Percentiles rank a stretch among this genome's conserved stretches.
These are phyloP conservation scores for Phytophthora agathidicida DNA, from an alignment of 352 stramenopile genomes.

Conservation along the genomic window DNA sequence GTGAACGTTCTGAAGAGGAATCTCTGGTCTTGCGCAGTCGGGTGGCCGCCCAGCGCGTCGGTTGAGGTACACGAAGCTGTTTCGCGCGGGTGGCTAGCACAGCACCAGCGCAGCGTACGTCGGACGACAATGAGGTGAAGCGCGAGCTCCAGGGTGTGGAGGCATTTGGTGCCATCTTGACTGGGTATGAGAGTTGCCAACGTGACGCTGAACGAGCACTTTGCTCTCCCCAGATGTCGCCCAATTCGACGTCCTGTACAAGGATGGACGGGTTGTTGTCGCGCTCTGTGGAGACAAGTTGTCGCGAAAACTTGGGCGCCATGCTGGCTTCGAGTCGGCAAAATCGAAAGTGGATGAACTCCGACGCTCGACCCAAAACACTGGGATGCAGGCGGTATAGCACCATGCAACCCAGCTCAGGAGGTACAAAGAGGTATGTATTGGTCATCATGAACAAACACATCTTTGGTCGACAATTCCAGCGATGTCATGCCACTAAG, in stretches of 20 bases:
- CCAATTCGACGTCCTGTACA: conserved; percentile 17
- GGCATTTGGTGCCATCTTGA: conserved; percentile 1
- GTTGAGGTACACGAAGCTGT: conserved; percentile 14
- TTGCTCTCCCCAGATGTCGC: conserved; percentile 10
- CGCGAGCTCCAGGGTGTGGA: conserved; percentile 15
- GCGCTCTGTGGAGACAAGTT: background rate
- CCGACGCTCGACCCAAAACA: too few species aligned
- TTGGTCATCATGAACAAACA: too few species aligned
- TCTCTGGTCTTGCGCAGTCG: conserved; percentile 7
- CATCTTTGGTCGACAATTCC: too few species aligned
- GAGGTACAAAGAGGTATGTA: too few species aligned
- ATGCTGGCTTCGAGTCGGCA: conserved; percentile 5
- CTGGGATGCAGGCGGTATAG: too few species aligned
- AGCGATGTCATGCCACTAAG: too few species aligned
- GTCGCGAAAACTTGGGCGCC: conserved; percentile 6
- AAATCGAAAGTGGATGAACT: conserved; percentile 18
- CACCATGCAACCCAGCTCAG: too few species aligned
- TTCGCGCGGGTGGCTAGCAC: conserved; percentile 13
- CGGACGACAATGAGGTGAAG: conserved; percentile 19
- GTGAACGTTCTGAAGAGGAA: background rate
- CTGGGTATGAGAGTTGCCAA: conserved; percentile 9
- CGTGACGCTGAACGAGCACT: background rate
- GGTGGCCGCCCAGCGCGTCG: background rate
- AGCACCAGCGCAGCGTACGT: conserved; percentile 9
- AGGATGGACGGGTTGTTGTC: conserved; percentile 26